Conservation (phyloP, 306 rosid genomes). For the Sindora glabra region DNA sequence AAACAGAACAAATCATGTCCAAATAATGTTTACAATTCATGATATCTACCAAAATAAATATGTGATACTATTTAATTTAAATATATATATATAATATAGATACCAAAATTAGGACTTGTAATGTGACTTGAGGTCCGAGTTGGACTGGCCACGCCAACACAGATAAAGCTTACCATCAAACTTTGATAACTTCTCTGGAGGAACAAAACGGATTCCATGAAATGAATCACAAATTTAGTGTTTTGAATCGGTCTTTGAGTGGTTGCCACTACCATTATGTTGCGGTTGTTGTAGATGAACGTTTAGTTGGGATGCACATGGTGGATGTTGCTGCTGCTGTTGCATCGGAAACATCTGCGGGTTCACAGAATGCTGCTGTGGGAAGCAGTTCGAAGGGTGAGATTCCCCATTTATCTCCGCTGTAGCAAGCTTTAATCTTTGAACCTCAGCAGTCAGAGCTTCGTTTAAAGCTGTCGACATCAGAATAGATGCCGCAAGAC, state of each 20-base stretch:
- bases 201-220: conserved; percentile 34
- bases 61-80: conserved; percentile 22
- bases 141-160: conserved; percentile 32
- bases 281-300: conserved; percentile 43
- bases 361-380: conserved; percentile 44
- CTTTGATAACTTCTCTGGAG: conserved; percentile 17
- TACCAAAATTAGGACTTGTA: conserved; percentile 22
- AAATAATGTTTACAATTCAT: conserved; percentile 43
- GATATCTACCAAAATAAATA: conserved; percentile 37
- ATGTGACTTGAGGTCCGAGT: conserved; percentile 26
- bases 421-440: conserved; percentile 73
- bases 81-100: no score
- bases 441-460: conserved; percentile 90
- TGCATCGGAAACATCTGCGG: conserved; percentile 52
- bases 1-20: conserved; percentile 35
- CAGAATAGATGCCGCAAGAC: conserved; percentile 6
- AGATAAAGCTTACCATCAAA: conserved; percentile 21
- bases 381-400: conserved; percentile 47
- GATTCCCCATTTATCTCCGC: conserved; percentile 59
- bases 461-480: conserved; percentile 71
- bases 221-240: conserved; percentile 13
- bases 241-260: conserved; percentile 50
- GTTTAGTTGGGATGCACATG: conserved; percentile 32
- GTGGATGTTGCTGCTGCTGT: conserved; percentile 42
- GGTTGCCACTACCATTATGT: conserved; percentile 40